phyloP scores from a whole-genome alignment of 2,329 filamentous ascomycete species.

The Penicillium sp. region DNA sequence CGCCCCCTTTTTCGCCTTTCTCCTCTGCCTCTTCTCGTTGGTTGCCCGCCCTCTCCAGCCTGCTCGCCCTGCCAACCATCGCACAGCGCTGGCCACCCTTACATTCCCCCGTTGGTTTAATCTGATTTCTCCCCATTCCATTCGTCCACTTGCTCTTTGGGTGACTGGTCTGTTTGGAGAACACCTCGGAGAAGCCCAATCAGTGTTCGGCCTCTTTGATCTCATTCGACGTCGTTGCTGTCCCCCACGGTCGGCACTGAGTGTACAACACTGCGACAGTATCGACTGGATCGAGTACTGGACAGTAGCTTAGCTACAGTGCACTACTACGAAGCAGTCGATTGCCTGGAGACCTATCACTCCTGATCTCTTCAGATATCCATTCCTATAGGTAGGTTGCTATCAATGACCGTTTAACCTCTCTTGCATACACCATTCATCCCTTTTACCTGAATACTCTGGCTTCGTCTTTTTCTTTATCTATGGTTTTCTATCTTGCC shows the following conservation, averaged over 20 bases:
- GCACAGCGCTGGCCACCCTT: constrained; percentile 23
- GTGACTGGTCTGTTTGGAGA: constrained; percentile 7
- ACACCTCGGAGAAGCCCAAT: constrained; percentile 15
- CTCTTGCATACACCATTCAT: neutral
- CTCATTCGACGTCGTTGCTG: neutral
- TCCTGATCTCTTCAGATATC: neutral
- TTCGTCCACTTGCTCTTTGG: neutral
- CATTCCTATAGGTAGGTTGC: neutral
- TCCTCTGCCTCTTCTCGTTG: constrained; percentile 45
- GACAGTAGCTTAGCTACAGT: neutral
- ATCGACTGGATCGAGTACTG: neutral
- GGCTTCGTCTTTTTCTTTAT: neutral
- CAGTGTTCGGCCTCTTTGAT: constrained; percentile 11
- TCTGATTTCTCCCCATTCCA: neutral
- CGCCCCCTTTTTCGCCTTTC: constrained; percentile 37
- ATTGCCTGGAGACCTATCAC: neutral
- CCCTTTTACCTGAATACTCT: neutral
- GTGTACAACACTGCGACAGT: neutral
- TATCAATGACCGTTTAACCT: neutral
- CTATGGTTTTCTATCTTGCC: neutral
- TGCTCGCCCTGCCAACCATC: constrained; percentile 32
- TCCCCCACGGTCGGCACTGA: constrained; percentile 1
- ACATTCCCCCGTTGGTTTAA: constrained; percentile 9
- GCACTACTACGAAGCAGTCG: no score
- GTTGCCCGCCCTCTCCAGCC: constrained; percentile 36